A percentile compares a stretch with the other conserved stretches of the same genome.
Evolutionary conservation across 2,329 filamentous ascomycete genomes (phyloP).

Genomic region (Sarocladiaceae sp.): DNA sequence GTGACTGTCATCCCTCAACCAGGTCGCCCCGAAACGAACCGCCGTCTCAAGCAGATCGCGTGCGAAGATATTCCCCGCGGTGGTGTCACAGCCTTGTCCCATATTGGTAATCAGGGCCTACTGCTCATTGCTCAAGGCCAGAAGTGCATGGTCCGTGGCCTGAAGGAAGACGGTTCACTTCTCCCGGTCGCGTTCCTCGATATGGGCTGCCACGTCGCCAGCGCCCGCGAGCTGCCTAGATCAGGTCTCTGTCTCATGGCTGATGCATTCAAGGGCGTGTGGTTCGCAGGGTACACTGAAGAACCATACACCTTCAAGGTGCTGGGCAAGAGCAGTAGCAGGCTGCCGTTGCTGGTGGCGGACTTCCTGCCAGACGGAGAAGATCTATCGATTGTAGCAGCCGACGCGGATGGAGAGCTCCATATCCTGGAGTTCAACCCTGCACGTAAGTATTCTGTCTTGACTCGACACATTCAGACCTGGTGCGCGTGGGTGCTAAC

Average conservation of each 20-base stretch:
- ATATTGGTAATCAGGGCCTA: constrained; percentile 80
- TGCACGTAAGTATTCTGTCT: constrained; percentile 59
- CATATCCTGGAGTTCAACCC: constrained; percentile 92
- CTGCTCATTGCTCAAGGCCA: constrained; percentile 89
- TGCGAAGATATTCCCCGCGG: constrained; percentile 89
- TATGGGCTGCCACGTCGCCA: constrained; percentile 87
- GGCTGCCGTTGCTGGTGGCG: constrained; percentile 70
- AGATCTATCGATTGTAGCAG: constrained; percentile 73
- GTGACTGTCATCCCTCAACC: constrained; percentile 88
- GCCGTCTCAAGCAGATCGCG: constrained; percentile 76
- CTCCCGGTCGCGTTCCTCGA: constrained; percentile 96
- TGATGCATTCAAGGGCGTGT: constrained; percentile 87
- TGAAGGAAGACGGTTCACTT: constrained; percentile 91
- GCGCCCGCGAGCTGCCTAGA: constrained; percentile 74
- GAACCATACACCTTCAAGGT: constrained; percentile 94
- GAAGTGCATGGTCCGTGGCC: constrained; percentile 92
- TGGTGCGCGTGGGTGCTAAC: constrained; percentile 17
- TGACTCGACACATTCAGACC: neutral
- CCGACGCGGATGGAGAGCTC: constrained; percentile 78
- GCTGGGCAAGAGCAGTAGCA: constrained; percentile 78
- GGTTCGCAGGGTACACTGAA: constrained; percentile 94
- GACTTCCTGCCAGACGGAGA: constrained; percentile 86
- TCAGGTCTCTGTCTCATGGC: constrained; percentile 84
- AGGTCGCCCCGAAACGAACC: constrained; percentile 76
- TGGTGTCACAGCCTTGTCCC: constrained; percentile 78